Evolutionary conservation across 495 filamentous ascomycete genomes (phyloP).

Genomic region (Podospora tetraspora): DNA sequence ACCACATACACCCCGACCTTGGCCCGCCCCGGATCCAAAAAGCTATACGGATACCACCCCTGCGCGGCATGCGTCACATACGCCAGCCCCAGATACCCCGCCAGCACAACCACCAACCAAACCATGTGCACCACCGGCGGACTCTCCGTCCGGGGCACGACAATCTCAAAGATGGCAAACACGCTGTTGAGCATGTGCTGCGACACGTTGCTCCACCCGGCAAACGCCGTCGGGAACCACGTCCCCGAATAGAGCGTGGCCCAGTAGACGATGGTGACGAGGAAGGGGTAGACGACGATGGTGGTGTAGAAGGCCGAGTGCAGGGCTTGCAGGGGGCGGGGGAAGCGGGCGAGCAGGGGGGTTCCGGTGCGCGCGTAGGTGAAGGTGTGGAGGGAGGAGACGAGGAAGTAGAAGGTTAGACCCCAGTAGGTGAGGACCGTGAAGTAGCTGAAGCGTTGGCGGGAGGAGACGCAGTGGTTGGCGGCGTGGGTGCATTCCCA

Average conservation of each 20-base stretch:
- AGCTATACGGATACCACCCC: slow-evolving; percentile 69
- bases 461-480: slow-evolving; percentile 28
- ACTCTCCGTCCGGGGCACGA: slow-evolving; percentile 55
- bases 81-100: slow-evolving; percentile 65
- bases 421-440: slow-evolving; percentile 77
- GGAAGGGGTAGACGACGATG: slow-evolving; percentile 62
- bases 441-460: slow-evolving; percentile 68
- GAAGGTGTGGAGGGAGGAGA: slow-evolving; percentile 59
- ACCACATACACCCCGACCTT: slow-evolving; percentile 53
- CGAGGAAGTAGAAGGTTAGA: slow-evolving; percentile 68
- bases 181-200: slow-evolving; percentile 67
- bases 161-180: slow-evolving; percentile 68
- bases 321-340: slow-evolving; percentile 55
- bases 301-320: slow-evolving; percentile 64
- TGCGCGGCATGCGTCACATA: slow-evolving; percentile 65
- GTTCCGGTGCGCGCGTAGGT: slow-evolving; percentile 52
- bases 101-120: slow-evolving; percentile 56
- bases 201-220: slow-evolving; percentile 67
- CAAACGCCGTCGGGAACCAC: slow-evolving; percentile 49
- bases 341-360: slow-evolving; percentile 57
- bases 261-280: slow-evolving; percentile 65
- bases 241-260: slow-evolving; percentile 45
- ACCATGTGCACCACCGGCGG: slow-evolving; percentile 54
- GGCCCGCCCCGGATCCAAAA: slow-evolving; percentile 55
- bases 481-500: slow-evolving; percentile 42